Percentiles rank a stretch among this genome's conserved stretches.
Evolutionary conservation across 2,329 filamentous ascomycete genomes (phyloP).

Genomic region (Diaporthe helianthi): DNA sequence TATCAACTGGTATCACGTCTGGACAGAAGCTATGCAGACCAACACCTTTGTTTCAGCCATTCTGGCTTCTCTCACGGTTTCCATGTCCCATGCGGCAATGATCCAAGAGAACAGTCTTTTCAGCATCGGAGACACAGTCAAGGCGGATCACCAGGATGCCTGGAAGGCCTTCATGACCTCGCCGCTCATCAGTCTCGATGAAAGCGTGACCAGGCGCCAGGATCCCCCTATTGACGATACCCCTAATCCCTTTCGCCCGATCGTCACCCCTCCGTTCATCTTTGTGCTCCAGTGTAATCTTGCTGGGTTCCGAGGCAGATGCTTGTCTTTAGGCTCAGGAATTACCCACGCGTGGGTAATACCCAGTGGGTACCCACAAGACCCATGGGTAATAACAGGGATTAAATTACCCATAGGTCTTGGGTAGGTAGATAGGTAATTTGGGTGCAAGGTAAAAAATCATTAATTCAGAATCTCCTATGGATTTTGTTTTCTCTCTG

Average conservation of each 20-base stretch:
- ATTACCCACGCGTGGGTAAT: too few species aligned
- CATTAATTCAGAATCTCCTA: too few species aligned
- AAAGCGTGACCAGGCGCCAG: neutral
- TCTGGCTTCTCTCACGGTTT: neutral
- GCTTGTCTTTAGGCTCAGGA: constrained; percentile 8
- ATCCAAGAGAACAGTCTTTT: constrained; percentile 8
- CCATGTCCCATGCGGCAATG: neutral
- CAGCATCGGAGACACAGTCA: neutral
- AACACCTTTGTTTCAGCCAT: neutral
- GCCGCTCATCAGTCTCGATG: neutral
- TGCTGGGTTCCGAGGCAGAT: constrained; percentile 1
- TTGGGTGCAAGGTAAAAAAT: too few species aligned
- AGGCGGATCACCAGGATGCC: neutral
- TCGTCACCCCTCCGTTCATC: neutral
- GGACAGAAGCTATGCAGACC: neutral
- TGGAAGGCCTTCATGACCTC: constrained; percentile 1
- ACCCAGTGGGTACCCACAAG: too few species aligned
- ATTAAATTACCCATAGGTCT: too few species aligned
- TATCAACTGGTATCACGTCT: too few species aligned
- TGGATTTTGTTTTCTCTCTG: too few species aligned
- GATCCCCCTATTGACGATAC: neutral
- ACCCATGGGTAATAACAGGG: too few species aligned
- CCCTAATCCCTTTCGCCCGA: neutral
- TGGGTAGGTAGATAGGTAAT: too few species aligned
- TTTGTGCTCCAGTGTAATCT: neutral